Base-by-base conservation (phyloP, 768 basidiomycete genomes). In the Phanerodontia chrysosporium region DNA sequence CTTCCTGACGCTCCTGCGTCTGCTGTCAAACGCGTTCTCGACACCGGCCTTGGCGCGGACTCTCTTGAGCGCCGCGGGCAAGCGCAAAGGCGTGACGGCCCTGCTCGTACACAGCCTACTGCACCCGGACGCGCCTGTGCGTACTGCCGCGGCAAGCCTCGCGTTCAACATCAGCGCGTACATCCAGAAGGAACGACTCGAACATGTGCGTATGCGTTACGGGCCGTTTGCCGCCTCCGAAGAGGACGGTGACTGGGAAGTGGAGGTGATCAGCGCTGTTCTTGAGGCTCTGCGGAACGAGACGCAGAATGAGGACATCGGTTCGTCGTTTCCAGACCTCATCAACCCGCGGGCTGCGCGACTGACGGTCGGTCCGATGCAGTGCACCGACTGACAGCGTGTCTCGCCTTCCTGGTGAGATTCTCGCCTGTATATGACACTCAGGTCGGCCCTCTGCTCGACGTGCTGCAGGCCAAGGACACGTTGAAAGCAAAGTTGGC, bases 251-350 rank as follows among this genome's bases (percentile, higher is more conserved):
- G 94, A 95, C 56, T 95, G 92, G 91, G 86, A 92, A 66, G 77
- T 90, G 0, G 95, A 97, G 75, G 72, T 96, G 30, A 76, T 86
- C 1, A 90, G 87, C 65, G 95, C 90, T 0, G 67, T 97, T n/a
- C 69, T 95, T 0, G 91, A 93, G 70, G 90, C 89, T 18, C 66
- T 96, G 21, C 79, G 78, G 52, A 80, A 81, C 62, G 93, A 96
- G 74, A 80, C 75, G 62, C 73, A 76, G 55, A 90, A 78, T 63
- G 90, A 92, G 70, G 95, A 95, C 67, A 85, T 92, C 65, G 86
- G 93, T 90, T 57, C 73, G 91, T 60, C 14, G 39, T 8, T 3
- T 28, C 30, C 55, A 35, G 49, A 56, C 14, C 45, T 30, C 53
- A 25, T 29, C n/a, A n/a, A n/a, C n/a, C n/a, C n/a, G n/a, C n/a